phyloP scores from a whole-genome alignment of 148 eudicot species.

The Chenopodium quinoa region DNA sequence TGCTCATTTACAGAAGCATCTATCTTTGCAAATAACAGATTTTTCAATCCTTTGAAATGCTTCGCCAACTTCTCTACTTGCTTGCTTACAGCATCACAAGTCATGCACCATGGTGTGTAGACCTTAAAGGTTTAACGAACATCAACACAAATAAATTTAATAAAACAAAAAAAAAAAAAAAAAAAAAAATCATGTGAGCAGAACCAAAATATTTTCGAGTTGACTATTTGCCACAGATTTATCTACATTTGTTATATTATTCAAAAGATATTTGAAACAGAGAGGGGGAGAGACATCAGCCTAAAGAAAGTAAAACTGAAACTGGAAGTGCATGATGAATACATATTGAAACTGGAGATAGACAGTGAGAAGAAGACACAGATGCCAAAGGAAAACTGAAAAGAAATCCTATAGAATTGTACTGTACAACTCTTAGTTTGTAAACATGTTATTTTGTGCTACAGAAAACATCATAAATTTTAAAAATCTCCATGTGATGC shows the following conservation, averaged over 20 bases:
- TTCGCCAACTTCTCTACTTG: constrained; percentile 91
- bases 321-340: not conserved
- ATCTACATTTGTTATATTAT: not conserved
- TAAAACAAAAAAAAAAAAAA: not conserved
- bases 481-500: not conserved
- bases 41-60: constrained; percentile 80
- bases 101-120: constrained; percentile 86
- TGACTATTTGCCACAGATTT: not conserved
- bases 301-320: not conserved
- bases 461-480: not conserved
- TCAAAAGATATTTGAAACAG: not conserved
- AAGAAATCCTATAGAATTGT: not conserved
- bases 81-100: constrained; percentile 73
- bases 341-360: not conserved
- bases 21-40: constrained; percentile 63
- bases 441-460: not conserved
- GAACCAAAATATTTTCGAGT: not conserved
- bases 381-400: not conserved
- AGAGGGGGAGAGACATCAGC: not conserved
- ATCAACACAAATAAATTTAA: not conserved
- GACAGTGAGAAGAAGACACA: not conserved
- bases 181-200: too few relatives aligned
- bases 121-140: constrained; percentile 41
- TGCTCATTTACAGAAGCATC: constrained; percentile 91
- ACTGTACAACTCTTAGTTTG: not conserved